Evolutionary conservation across 495 filamentous ascomycete species (phyloP), one percentile per base, ranked within the genome.

Genomic region (Ascodesmis nigricans): DNA sequence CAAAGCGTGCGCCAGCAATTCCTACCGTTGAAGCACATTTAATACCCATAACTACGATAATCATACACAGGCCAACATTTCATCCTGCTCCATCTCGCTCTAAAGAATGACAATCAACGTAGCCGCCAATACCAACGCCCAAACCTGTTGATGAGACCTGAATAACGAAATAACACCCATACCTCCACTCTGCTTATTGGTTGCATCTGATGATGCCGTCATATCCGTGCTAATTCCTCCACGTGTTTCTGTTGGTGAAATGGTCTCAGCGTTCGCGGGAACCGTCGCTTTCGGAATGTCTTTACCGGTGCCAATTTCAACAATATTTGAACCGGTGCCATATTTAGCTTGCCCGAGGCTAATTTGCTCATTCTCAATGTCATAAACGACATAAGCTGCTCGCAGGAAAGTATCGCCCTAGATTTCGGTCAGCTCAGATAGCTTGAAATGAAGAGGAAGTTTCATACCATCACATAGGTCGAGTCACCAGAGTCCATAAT

Each of bases 301-400:
- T 4, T 57, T 50, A 0, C 78, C 78, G 3, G 58, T 63, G 3
- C 64, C 64, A 38, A 95, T 91, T 55, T 91, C 83, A 10, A 63
- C 41, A 29, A 92, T 58, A 28, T 69, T 63, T 15, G 62, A 62
- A 3, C 53, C 44, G 0, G 72, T 75, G 3, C 69, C 56, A 56
- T 90, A 91, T 29, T 67, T 69, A 1, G 84, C 87, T 48, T 78
- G 75, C 8, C 80, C 84, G 24, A 97, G 55, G 7, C 73, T 75
- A 38, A 97, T 83, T 55, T 81, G 65, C 54, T 92, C 80, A 50
- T 84, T 91, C 9, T 62, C 64, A 10, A 93, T 58, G 46, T 93
- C 83, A 47, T 82, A 93, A 0, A 97, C 84, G 18, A 92, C 71
- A 47, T 93, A 97, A 0, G 83, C 81, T 21, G 72, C 78, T 36